Percentiles rank a stretch among this genome's conserved stretches.
These are phyloP conservation scores for Boletellus sp. DNA, from an alignment of 1,284 basidiomycete species.

Conservation along the genomic window DNA sequence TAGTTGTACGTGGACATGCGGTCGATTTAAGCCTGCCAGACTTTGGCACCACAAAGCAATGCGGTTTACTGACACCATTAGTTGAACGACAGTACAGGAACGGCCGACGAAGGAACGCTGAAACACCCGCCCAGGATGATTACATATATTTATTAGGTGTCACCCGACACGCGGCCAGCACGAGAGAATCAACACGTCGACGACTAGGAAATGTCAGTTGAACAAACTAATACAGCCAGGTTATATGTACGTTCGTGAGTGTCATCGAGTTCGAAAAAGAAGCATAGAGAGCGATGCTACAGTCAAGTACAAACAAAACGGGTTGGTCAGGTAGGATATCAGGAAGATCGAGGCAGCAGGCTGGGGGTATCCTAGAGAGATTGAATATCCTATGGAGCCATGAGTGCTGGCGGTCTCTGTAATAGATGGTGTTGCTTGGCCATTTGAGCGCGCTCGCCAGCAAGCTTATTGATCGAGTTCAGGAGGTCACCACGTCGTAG, in stretches of 20 bases:
- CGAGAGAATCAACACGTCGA: neutral
- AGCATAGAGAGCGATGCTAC: constrained; percentile 15
- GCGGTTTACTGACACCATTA: too few species aligned
- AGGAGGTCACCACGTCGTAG: constrained; percentile 70
- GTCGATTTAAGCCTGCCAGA: too few species aligned
- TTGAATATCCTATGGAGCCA: constrained; percentile 20
- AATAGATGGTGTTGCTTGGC: constrained; percentile 31
- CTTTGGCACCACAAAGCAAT: too few species aligned
- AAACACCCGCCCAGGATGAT: neutral
- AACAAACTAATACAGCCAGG: constrained; percentile 9
- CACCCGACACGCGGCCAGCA: neutral
- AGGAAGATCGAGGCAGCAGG: constrained; percentile 4
- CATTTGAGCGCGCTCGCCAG: constrained; percentile 41
- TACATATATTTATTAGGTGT: neutral
- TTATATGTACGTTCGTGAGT: neutral
- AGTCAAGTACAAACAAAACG: constrained; percentile 9
- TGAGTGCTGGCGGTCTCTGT: constrained; percentile 32
- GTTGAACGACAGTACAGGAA: too few species aligned
- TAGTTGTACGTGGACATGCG: too few species aligned
- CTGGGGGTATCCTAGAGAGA: constrained; percentile 1
- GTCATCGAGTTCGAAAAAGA: neutral
- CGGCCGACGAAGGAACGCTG: too few species aligned
- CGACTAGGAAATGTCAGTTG: constrained; percentile 1
- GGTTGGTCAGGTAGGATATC: constrained; percentile 18
- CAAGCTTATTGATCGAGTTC: constrained; percentile 75